phyloP scores from a whole-genome alignment of 306 rosid genomes.

The Dalbergia oliveri region DNA sequence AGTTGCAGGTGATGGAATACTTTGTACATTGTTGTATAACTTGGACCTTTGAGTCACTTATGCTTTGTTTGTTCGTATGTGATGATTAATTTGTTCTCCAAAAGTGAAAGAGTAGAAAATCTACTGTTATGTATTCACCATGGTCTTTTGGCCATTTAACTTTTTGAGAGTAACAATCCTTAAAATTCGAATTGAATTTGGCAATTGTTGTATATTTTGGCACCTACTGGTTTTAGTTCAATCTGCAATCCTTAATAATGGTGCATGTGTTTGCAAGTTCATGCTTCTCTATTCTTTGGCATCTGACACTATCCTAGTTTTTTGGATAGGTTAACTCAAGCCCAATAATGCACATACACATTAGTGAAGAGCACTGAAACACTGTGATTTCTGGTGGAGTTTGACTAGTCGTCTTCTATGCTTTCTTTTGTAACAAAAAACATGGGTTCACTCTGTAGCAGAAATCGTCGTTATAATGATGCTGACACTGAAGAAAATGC shows the following conservation, averaged over 20 bases:
- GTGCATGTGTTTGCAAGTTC: neutral
- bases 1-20: neutral
- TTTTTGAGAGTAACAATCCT: neutral
- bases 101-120: neutral
- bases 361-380: slow-evolving; percentile 46
- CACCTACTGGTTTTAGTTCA: slow-evolving; percentile 5
- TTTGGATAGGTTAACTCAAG: slow-evolving; percentile 58
- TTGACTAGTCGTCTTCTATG: slow-evolving; percentile 77
- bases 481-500: slow-evolving; percentile 81
- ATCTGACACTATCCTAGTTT: slow-evolving; percentile 46
- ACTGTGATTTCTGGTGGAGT: slow-evolving; percentile 53
- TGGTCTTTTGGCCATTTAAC: neutral
- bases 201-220: slow-evolving; percentile 1
- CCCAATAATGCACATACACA: slow-evolving; percentile 37
- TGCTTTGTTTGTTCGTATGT: neutral
- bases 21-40: neutral
- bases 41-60: neutral
- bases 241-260: slow-evolving; percentile 3
- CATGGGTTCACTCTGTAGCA: slow-evolving; percentile 97
- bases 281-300: slow-evolving; percentile 6
- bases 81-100: slow-evolving; percentile 27
- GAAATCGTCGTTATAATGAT: slow-evolving; percentile 71
- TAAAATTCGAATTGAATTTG: slow-evolving; percentile 9
- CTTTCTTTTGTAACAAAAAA: slow-evolving; percentile 69
- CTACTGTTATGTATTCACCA: neutral